phyloP scores from a whole-genome alignment of 1,284 basidiomycete genomes.

The Ceratobasidium sp. region DNA sequence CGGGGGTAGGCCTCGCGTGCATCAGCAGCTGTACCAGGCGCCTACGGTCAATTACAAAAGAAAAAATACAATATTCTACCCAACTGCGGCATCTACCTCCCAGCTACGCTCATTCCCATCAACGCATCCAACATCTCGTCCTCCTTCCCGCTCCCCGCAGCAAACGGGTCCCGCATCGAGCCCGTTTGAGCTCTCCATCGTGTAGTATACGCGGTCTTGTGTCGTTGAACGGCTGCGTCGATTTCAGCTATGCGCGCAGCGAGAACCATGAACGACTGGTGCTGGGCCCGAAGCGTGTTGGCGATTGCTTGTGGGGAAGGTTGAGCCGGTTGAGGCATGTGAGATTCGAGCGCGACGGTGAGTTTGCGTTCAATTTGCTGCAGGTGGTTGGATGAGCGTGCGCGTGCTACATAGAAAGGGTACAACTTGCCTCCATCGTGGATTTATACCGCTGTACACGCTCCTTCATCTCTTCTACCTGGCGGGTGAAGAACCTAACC shows the following conservation, averaged over 20 bases:
- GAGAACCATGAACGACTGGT: slow-evolving; percentile 49
- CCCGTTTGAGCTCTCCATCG: slow-evolving; percentile 49
- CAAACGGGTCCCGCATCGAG: slow-evolving; percentile 49
- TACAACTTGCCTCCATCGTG: slow-evolving; percentile 76
- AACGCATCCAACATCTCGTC: slow-evolving; percentile 39
- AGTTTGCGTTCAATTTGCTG: slow-evolving; percentile 88
- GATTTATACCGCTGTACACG: slow-evolving; percentile 81
- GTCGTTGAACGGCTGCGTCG: slow-evolving; percentile 40
- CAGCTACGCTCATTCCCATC: slow-evolving; percentile 40
- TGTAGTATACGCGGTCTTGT: slow-evolving; percentile 42
- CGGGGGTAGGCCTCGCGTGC: too few species aligned
- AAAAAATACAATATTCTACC: background rate
- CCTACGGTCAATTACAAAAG: slow-evolving; percentile 1
- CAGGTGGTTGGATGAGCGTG: background rate
- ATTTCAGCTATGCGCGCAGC: slow-evolving; percentile 49
- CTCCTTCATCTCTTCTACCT: slow-evolving; percentile 78
- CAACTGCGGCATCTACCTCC: background rate
- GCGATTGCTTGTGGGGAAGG: slow-evolving; percentile 48
- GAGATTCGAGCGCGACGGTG: slow-evolving; percentile 72
- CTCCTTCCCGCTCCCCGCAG: slow-evolving; percentile 23
- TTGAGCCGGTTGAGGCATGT: slow-evolving; percentile 72
- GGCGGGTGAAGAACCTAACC: slow-evolving; percentile 77
- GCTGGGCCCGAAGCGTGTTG: slow-evolving; percentile 48
- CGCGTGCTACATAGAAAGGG: background rate
- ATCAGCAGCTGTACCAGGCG: background rate